Percentiles rank a stretch among this genome's conserved stretches.
These are phyloP conservation scores for Coemansia interrupta DNA, from an alignment of 192 early-diverging fungal genomes.

Conservation along the genomic window DNA sequence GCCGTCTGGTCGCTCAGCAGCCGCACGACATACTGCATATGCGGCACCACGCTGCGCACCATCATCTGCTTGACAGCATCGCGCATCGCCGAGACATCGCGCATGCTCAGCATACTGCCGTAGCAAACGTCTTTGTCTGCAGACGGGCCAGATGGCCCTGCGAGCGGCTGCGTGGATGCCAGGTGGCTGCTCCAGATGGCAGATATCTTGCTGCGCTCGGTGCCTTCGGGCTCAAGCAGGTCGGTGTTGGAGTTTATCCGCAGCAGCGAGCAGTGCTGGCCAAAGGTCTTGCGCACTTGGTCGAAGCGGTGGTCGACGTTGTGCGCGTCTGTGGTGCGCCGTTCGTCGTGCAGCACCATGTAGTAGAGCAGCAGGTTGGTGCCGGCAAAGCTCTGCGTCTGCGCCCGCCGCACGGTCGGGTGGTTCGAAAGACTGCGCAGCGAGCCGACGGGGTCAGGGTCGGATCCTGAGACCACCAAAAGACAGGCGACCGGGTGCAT, in stretches of 20 bases:
- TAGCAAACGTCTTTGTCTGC: conserved; percentile 4
- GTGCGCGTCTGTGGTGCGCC: conserved; percentile 27
- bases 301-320: conserved; percentile 47
- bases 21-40: conserved; percentile 84
- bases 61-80: conserved; percentile 61
- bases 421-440: conserved; percentile 58
- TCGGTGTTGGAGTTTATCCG: conserved; percentile 42
- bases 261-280: conserved; percentile 42
- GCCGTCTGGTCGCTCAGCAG: conserved; percentile 92
- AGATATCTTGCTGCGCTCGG: conserved; percentile 28
- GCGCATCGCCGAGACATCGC: conserved; percentile 44
- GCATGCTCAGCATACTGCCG: conserved; percentile 42
- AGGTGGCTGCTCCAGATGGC: conserved; percentile 33
- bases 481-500: conserved; percentile 90
- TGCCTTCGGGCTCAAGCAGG: conserved; percentile 12
- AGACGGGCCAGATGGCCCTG: neutral
- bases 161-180: conserved; percentile 16
- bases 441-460: conserved; percentile 72
- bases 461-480: conserved; percentile 62
- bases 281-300: conserved; percentile 44
- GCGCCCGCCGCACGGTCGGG: conserved; percentile 55
- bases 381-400: conserved; percentile 74
- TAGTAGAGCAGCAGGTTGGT: conserved; percentile 75
- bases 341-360: conserved; percentile 80
- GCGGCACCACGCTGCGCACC: conserved; percentile 73